These are phyloP conservation scores for Erysimum cheiri DNA, from an alignment of 441 rosid genomes.

Conservation along the genomic window DNA sequence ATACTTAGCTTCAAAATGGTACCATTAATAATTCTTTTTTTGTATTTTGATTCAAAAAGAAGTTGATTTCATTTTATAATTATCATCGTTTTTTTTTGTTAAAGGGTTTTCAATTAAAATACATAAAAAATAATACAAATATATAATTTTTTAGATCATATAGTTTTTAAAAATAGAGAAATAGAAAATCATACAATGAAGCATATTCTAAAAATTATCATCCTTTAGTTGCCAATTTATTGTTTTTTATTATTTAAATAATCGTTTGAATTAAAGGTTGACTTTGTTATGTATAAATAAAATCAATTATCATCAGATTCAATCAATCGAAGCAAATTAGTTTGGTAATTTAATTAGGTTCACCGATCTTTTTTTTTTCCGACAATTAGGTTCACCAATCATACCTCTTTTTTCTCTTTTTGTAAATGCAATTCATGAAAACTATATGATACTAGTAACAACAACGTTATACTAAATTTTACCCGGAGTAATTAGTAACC, in stretches of 20 bases:
- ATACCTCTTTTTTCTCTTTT: background rate
- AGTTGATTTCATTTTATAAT: background rate
- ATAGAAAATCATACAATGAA: too few species aligned
- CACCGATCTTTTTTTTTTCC: too few species aligned
- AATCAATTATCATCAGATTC: conserved; percentile 16
- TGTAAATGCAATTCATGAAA: conserved; percentile 16
- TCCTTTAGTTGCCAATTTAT: conserved; percentile 22
- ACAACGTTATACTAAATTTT: background rate
- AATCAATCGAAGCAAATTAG: conserved; percentile 29
- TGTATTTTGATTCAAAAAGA: background rate
- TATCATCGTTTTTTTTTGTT: conserved; percentile 9
- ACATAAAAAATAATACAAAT: too few species aligned
- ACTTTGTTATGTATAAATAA: background rate
- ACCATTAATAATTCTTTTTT: too few species aligned
- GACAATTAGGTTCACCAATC: too few species aligned
- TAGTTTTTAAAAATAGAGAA: too few species aligned
- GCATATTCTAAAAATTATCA: too few species aligned
- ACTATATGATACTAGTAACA: background rate
- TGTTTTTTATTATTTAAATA: conserved; percentile 19
- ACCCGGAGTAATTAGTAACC: background rate
- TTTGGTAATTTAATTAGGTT: conserved; percentile 31
- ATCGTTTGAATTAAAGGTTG: background rate
- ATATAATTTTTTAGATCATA: too few species aligned
- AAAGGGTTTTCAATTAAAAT: too few species aligned
- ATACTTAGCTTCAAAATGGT: too few species aligned